phyloP scores from a whole-genome alignment of 148 eudicot species.

The Camellia lanceoleosa region DNA sequence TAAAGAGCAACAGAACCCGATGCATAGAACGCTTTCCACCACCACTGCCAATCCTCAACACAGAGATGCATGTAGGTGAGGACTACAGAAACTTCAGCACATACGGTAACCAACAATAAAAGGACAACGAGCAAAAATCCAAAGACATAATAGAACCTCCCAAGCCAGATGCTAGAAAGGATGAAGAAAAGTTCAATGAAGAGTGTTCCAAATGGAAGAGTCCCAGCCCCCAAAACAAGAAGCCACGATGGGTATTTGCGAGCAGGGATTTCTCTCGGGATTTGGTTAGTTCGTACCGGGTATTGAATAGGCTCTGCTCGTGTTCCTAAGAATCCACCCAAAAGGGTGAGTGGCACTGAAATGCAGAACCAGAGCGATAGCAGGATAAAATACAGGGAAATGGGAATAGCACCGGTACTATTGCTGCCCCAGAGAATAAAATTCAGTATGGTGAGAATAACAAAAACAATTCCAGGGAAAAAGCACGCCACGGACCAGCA shows the following conservation, averaged over 20 bases:
- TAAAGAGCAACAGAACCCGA: constrained; percentile 65
- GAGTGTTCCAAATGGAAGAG: constrained; percentile 67
- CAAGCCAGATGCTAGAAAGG: constrained; percentile 60
- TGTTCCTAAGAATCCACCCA: constrained; percentile 61
- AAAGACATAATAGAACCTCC: constrained; percentile 60
- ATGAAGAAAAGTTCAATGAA: constrained; percentile 64
- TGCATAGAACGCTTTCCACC: constrained; percentile 73
- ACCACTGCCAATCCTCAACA: constrained; percentile 74
- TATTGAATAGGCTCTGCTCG: constrained; percentile 41
- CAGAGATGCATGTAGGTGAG: constrained; percentile 71
- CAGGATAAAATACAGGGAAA: constrained; percentile 50
- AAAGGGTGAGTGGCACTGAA: constrained; percentile 58
- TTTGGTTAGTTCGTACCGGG: constrained; percentile 60
- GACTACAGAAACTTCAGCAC: constrained; percentile 60
- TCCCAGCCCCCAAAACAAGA: constrained; percentile 65
- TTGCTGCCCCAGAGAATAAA: constrained; percentile 65
- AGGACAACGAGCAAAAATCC: constrained; percentile 59
- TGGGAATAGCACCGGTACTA: constrained; percentile 61
- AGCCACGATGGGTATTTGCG: constrained; percentile 64
- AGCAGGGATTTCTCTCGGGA: constrained; percentile 58
- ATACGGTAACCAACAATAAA: constrained; percentile 43
- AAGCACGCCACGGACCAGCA: constrained; percentile 60
- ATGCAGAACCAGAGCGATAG: constrained; percentile 64
- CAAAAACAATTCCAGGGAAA: constrained; percentile 59
- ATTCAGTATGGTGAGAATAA: constrained; percentile 44